A percentile compares a stretch with the other conserved stretches of the same genome.
These are phyloP conservation scores for Botrytis aclada DNA, from an alignment of 2,329 filamentous ascomycete genomes.

Conservation along the genomic window DNA sequence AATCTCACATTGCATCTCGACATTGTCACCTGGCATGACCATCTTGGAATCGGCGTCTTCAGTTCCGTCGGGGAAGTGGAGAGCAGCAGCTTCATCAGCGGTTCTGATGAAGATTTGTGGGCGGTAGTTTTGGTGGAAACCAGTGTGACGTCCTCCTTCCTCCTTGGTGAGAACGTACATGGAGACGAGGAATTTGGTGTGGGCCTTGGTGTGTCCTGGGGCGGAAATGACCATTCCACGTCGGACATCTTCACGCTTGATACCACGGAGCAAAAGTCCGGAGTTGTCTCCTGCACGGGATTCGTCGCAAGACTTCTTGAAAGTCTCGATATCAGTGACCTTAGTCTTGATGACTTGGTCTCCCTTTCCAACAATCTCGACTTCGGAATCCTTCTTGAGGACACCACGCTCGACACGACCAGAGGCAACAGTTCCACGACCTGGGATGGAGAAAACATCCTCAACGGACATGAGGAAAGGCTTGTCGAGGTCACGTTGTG, in stretches of 20 bases:
- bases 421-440: slow-evolving; percentile 94
- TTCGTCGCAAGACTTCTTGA: slow-evolving; percentile 99
- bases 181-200: slow-evolving; percentile 89
- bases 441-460: slow-evolving; percentile 84
- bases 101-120: slow-evolving; percentile 96
- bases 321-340: slow-evolving; percentile 99
- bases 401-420: slow-evolving; percentile 95
- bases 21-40: slow-evolving; percentile 98
- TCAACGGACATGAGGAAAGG: slow-evolving; percentile 99
- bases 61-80: slow-evolving; percentile 83
- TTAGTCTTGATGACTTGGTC: slow-evolving; percentile 88
- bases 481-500: slow-evolving; percentile 91
- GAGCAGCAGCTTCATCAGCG: slow-evolving; percentile 72
- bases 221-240: slow-evolving; percentile 92
- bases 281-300: slow-evolving; percentile 97
- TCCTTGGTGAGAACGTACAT: slow-evolving; percentile 98
- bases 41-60: slow-evolving; percentile 71
- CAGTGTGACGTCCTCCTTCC: slow-evolving; percentile 94
- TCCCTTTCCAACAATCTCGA: slow-evolving; percentile 91
- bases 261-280: slow-evolving; percentile 89
- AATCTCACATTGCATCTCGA: slow-evolving; percentile 91
- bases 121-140: slow-evolving; percentile 94
- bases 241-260: slow-evolving; percentile 90
- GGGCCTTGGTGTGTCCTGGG: slow-evolving; percentile 79
- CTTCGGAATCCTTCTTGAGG: slow-evolving; percentile 89